Base-by-base conservation (phyloP, 2,329 filamentous ascomycete genomes). In the Stromatinia cepivora region DNA sequence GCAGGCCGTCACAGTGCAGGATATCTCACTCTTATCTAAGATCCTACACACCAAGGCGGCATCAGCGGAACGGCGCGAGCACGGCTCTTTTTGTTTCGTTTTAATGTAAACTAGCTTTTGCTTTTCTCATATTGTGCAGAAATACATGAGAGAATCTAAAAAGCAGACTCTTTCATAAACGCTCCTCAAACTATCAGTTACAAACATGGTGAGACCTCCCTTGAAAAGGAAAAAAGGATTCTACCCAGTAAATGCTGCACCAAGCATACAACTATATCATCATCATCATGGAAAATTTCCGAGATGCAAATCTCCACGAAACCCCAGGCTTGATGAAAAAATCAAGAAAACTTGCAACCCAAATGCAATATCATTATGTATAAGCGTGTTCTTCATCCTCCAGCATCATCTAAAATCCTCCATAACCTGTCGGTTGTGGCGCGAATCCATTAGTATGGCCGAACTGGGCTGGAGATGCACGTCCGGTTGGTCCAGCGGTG, bases 361-460 rank as follows among this genome's bases (percentile, higher is more conserved):
- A 75, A 64, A 75, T 74, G 70, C 71, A 72, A 72, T 58, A 71
- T 76, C 74, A 77, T 77, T 78, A 77, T 73, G 74, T 76, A 75
- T 77, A 75, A 71, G 66, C 57, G 53, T 61, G 46, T 66, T 57
- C 50, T 70, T 69, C 66, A 34, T 69, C 65, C 69, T 48, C 65
- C n/a, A 65, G 59, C 68, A 65, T 58, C 25, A 68, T 68, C 74
- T 83, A 86, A 76, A 87, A 87, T 66, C 81, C 82, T 69, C 82
- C 82, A 81, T 87, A 94, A 71, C 92, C 93, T 73, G 94, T 98
- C 66, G 92, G 87, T 83, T 97, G 94, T 70, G 94, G 91, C 70
- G 91, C 90, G 77, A 97, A 92, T 69, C 94, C 94, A 78, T 97
- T 98, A 31, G 92, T 85, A 78, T 95, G 92, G 62, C 86, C 87